A percentile compares a stretch with the other conserved stretches of the same genome.
phyloP scores from a whole-genome alignment of 495 filamentous ascomycete species.

The Penicillium ucsense region DNA sequence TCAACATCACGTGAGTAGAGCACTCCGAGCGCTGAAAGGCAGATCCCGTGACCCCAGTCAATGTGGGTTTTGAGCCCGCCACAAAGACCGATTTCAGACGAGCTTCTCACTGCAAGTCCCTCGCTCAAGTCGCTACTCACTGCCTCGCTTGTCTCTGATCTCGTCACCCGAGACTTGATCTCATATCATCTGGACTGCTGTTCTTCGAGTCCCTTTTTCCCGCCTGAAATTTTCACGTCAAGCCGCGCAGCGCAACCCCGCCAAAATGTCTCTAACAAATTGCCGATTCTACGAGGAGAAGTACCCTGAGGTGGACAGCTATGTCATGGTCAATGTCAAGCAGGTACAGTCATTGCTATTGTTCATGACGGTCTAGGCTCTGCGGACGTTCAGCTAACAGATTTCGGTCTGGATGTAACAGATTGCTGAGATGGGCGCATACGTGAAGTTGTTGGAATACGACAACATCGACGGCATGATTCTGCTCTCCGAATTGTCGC shows the following conservation, averaged over 20 bases:
- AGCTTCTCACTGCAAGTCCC: constrained; percentile 18
- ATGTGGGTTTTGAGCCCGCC: constrained; percentile 41
- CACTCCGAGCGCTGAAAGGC: neutral
- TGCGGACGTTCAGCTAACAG: neutral
- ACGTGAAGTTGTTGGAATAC: constrained; percentile 98
- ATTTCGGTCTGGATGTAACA: constrained; percentile 22
- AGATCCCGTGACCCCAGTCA: constrained; percentile 10
- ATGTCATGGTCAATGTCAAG: constrained; percentile 98
- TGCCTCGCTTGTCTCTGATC: constrained; percentile 6
- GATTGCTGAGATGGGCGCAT: constrained; percentile 99
- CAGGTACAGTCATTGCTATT: constrained; percentile 47
- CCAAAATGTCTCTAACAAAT: constrained; percentile 92
- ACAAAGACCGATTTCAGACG: constrained; percentile 32
- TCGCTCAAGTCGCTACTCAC: constrained; percentile 3
- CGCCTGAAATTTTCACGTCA: constrained; percentile 11
- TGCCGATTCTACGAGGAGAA: constrained; percentile 98
- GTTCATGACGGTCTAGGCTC: neutral
- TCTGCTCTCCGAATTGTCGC: constrained; percentile 86
- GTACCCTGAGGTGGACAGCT: constrained; percentile 96
- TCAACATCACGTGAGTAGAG: constrained; percentile 16
- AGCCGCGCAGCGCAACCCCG: constrained; percentile 35
- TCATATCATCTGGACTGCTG: constrained; percentile 10
- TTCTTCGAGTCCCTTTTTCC: constrained; percentile 9
- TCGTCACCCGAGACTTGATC: neutral
- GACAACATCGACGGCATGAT: constrained; percentile 99